Evolutionary conservation across 352 stramenopile species (phyloP), one percentile per base, ranked within the genome.

Genomic region (Elongisporangium senticosum): DNA sequence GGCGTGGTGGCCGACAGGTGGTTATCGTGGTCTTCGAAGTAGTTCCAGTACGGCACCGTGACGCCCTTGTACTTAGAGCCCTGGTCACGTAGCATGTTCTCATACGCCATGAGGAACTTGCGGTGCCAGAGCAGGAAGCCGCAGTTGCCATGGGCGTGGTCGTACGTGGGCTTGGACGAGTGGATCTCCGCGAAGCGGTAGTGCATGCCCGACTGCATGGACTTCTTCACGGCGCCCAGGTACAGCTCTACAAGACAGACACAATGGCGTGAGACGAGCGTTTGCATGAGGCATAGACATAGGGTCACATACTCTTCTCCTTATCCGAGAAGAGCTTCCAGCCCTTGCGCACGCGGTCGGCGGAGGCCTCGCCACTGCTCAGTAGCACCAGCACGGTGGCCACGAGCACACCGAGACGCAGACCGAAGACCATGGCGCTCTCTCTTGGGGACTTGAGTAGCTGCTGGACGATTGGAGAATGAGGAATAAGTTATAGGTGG

Each of bases 1-100:
- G 57, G 39, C 7, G 64, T 80, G 13, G 52, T 63, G 8, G 65
- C 67, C 6, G n/a, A 79, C n/a, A 82, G 61, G 20, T 74, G 74
- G 54, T 82, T 86, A 53, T 74, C 69, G 11, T 74, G 64, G 51
- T 86, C 76, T 40, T 83, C 71, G 40, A 86, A 86, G 19, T 83
- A 59, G 51, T 88, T 64, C 78, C 79, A 90, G 54, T 85, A 90
- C 14, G 80, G 78, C 37, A 90, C 59, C 17, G 80, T 88, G 52
- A 90, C 43, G 49, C 77, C 61, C 10, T 59, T 67, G 51, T 73
- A 89, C 6, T 58, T 61, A 3, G 59, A 11, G 53, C 76, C 73
- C 49, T 85, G 64, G 33, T 67, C 75, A 10, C 75, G 77, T 48
- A 90, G 62, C 80, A 90, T 90, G 64, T 70, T 88, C 62, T 88